Evolutionary conservation across 139 green algal genomes (phyloP).

Genomic region (Chlorella sp.): DNA sequence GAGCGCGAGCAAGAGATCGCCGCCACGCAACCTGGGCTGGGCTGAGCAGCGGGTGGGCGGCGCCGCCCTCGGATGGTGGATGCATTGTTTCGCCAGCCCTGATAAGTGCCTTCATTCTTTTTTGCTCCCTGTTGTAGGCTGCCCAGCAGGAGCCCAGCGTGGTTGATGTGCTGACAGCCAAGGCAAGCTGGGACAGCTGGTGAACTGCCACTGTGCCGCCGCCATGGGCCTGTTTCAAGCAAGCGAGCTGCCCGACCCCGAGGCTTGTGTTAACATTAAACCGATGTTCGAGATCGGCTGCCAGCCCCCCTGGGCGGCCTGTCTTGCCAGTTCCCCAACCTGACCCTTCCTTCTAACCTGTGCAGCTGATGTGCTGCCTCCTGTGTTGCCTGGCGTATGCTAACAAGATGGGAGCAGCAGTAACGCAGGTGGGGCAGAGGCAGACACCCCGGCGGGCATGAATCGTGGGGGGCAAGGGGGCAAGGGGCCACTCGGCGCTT

Average conservation of each 20-base stretch:
- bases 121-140: not conserved
- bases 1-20: not conserved
- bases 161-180: not conserved
- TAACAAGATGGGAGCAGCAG: not conserved
- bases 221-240: not conserved
- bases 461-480: not conserved
- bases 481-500: not conserved
- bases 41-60: not conserved
- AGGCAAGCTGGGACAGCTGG: not conserved
- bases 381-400: conserved; percentile 10
- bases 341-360: not conserved
- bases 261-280: not conserved
- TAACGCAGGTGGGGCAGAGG: not conserved
- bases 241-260: not conserved
- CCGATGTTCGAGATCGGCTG: not conserved
- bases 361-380: not conserved
- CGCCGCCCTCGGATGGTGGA: not conserved
- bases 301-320: no score
- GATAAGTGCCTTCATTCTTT: not conserved
- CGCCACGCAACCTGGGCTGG: not conserved
- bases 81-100: not conserved
- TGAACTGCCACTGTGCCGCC: not conserved
- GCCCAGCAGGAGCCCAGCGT: not conserved
- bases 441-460: no score
- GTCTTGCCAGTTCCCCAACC: no score